phyloP scores from a whole-genome alignment of 2,329 filamentous ascomycete genomes.

The Colletotrichum agaves region DNA sequence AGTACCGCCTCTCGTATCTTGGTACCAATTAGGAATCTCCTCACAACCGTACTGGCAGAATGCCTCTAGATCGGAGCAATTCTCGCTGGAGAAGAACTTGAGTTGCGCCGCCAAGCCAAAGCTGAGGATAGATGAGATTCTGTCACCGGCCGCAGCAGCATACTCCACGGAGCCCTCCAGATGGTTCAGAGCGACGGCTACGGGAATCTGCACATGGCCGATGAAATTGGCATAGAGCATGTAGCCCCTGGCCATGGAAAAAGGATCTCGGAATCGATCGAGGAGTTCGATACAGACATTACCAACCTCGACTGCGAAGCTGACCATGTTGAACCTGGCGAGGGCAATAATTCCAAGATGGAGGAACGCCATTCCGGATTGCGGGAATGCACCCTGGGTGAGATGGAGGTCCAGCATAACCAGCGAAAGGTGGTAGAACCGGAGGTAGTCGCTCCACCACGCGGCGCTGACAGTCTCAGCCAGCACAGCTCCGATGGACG shows the following conservation, averaged over 20 bases:
- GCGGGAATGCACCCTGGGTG: constrained; percentile 71
- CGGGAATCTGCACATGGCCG: constrained; percentile 74
- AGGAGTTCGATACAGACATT: constrained; percentile 72
- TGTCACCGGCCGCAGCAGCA: constrained; percentile 74
- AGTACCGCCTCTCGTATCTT: constrained; percentile 77
- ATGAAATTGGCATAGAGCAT: constrained; percentile 77
- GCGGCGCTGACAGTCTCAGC: constrained; percentile 76
- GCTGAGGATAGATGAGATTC: constrained; percentile 77
- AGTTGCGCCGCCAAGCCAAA: constrained; percentile 74
- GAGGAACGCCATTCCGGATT: constrained; percentile 75
- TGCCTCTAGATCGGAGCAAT: constrained; percentile 74
- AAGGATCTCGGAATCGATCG: constrained; percentile 70
- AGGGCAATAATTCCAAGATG: constrained; percentile 75
- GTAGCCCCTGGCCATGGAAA: constrained; percentile 74
- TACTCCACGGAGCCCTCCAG: constrained; percentile 75
- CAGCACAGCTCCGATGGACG: constrained; percentile 75
- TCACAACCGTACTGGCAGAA: constrained; percentile 79
- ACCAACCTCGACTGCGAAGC: constrained; percentile 74
- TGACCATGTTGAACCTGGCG: constrained; percentile 76
- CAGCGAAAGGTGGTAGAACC: constrained; percentile 78
- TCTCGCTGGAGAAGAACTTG: constrained; percentile 76
- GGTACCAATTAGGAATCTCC: constrained; percentile 77
- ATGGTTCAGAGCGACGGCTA: constrained; percentile 66
- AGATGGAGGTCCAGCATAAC: constrained; percentile 75
- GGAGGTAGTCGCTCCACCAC: constrained; percentile 77